These are phyloP conservation scores for Vitis hybrid DNA, from an alignment of 177 flowering plant species.

Conservation along the genomic window DNA sequence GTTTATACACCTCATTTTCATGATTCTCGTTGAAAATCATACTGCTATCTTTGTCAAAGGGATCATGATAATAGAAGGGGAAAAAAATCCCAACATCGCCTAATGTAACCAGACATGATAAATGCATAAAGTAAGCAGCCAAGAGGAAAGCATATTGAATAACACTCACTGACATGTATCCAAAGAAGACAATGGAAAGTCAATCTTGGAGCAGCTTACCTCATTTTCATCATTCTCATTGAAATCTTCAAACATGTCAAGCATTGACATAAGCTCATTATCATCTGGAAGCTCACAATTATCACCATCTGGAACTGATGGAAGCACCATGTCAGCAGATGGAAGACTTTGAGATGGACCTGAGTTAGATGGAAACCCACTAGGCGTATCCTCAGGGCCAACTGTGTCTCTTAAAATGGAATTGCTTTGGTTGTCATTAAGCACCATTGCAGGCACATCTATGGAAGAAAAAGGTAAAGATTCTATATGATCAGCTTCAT, in stretches of 20 bases:
- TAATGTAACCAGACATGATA: too few relatives aligned
- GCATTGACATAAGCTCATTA: constrained; percentile 8
- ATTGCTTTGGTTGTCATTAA: constrained; percentile 1
- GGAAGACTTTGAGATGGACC: not conserved
- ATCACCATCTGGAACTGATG: not conserved
- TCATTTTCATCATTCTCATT: constrained; percentile 2
- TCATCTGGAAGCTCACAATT: not conserved
- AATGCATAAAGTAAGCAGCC: too few relatives aligned
- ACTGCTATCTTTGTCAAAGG: too few relatives aligned
- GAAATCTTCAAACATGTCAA: constrained; percentile 10
- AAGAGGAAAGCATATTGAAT: too few relatives aligned
- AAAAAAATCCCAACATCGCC: too few relatives aligned
- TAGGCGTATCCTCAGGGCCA: not conserved
- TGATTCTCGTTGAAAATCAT: too few relatives aligned
- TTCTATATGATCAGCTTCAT: constrained; percentile 4
- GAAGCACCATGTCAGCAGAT: constrained; percentile 2
- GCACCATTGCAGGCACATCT: not conserved
- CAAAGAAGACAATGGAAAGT: too few relatives aligned
- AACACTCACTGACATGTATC: too few relatives aligned
- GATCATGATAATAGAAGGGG: too few relatives aligned
- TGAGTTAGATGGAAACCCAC: not conserved
- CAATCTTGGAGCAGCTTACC: constrained; percentile 16
- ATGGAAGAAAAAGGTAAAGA: not conserved
- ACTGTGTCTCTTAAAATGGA: not conserved
- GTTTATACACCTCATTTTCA: too few relatives aligned